Conservation (phyloP, 2,329 filamentous ascomycete genomes). For the Monascus ruber region DNA sequence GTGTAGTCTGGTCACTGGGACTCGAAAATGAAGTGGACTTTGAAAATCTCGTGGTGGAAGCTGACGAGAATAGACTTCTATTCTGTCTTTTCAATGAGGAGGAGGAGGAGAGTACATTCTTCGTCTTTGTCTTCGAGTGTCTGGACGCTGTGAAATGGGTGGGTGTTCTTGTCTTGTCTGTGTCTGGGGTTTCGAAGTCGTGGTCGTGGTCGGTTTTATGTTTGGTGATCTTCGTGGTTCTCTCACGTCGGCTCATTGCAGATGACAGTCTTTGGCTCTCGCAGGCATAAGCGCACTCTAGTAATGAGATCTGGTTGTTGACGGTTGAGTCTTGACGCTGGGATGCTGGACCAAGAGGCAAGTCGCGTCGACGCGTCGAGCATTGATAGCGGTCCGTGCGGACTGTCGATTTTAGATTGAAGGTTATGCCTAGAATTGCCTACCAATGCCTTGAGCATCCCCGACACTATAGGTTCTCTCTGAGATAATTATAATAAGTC, state of each 20-base stretch:
- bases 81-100: slow-evolving; percentile 3
- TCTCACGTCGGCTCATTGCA: slow-evolving; percentile 19
- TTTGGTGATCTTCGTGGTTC: slow-evolving; percentile 5
- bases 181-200: slow-evolving; percentile 13
- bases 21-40: slow-evolving; percentile 10
- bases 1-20: slow-evolving; percentile 23
- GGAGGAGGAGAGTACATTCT: neutral
- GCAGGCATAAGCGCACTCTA: neutral
- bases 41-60: slow-evolving; percentile 8
- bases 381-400: neutral
- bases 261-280: slow-evolving; percentile 5
- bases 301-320: neutral
- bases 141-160: slow-evolving; percentile 1
- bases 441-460: no score
- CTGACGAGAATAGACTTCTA: slow-evolving; percentile 7
- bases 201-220: slow-evolving; percentile 4
- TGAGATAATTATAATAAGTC: no score
- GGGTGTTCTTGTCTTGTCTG: slow-evolving; percentile 6
- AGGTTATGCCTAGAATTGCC: no score
- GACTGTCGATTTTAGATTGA: no score
- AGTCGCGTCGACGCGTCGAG: neutral
- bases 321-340: neutral
- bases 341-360: neutral
- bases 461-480: no score
- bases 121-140: slow-evolving; percentile 7